Evolutionary conservation across 1,284 basidiomycete genomes (phyloP).

Genomic region (Ganoderma lingzhi): DNA sequence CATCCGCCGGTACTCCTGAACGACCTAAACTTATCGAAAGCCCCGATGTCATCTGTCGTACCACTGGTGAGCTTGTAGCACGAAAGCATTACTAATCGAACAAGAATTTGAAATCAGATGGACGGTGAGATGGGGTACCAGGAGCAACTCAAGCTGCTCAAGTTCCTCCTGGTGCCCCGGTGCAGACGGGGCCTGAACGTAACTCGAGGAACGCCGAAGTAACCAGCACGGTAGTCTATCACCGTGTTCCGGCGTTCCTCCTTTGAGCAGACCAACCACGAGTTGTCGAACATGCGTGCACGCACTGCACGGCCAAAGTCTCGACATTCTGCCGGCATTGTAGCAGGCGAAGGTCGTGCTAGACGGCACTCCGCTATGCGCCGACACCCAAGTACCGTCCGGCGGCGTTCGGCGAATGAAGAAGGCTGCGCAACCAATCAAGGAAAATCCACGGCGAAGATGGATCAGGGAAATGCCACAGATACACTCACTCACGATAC

Average conservation of each 20-base stretch:
- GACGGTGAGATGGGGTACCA: neutral
- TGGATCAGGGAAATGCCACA: neutral
- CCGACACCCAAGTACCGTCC: neutral
- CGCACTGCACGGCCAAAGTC: neutral
- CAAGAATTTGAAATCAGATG: neutral
- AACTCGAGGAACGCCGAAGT: slow-evolving; percentile 17
- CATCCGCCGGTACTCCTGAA: neutral
- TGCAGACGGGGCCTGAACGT: neutral
- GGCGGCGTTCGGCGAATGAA: neutral
- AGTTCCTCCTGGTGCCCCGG: neutral
- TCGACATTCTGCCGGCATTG: slow-evolving; percentile 29
- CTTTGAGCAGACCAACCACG: slow-evolving; percentile 8
- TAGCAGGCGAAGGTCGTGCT: neutral
- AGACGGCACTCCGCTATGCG: slow-evolving; percentile 10
- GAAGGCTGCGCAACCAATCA: slow-evolving; percentile 5
- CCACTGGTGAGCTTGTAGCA: neutral
- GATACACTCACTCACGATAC: slow-evolving; percentile 22
- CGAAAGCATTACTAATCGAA: neutral
- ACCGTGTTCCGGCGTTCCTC: slow-evolving; percentile 18
- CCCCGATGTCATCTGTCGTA: neutral
- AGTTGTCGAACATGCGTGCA: neutral
- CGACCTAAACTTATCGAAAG: neutral
- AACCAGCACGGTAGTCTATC: slow-evolving; percentile 4
- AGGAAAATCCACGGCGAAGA: slow-evolving; percentile 12
- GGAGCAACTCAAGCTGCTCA: neutral